A percentile compares a stretch with the other conserved stretches of the same genome.
Evolutionary conservation across 345 rosid genomes (phyloP).

Genomic region (Murraya koenigii): DNA sequence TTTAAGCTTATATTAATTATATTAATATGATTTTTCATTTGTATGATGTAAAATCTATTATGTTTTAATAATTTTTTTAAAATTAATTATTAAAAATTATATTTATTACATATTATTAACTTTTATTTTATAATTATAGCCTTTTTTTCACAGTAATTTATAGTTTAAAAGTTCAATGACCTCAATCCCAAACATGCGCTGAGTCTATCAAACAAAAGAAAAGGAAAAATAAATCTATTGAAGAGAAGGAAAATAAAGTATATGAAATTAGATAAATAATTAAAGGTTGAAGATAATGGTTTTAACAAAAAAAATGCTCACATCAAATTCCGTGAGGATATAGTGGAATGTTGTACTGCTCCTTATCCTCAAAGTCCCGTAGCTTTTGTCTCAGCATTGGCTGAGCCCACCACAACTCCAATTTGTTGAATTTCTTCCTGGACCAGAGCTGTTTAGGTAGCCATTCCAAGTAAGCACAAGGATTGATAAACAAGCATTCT

Average conservation of each 20-base stretch:
- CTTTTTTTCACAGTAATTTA: no score
- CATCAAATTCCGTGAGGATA: neutral
- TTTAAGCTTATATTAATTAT: no score
- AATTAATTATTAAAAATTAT: no score
- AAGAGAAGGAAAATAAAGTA: neutral
- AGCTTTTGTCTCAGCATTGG: neutral
- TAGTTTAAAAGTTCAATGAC: no score
- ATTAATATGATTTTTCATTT: no score
- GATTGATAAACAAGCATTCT: neutral
- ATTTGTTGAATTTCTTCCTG: neutral
- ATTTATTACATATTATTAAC: no score
- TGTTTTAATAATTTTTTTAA: no score
- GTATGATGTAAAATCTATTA: no score
- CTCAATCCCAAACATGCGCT: no score
- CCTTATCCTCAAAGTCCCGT: neutral
- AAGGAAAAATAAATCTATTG: neutral
- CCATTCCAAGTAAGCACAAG: neutral
- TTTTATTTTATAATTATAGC: no score
- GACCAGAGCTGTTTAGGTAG: neutral
- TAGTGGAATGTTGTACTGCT: neutral
- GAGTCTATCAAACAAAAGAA: neutral
- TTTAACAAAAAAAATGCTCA: neutral
- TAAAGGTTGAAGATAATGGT: neutral
- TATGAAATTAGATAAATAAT: neutral
- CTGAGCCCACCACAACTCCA: constrained; percentile 5